Base-by-base conservation (phyloP, 129 eudicot genomes). In the Scalesia atractyloides region DNA sequence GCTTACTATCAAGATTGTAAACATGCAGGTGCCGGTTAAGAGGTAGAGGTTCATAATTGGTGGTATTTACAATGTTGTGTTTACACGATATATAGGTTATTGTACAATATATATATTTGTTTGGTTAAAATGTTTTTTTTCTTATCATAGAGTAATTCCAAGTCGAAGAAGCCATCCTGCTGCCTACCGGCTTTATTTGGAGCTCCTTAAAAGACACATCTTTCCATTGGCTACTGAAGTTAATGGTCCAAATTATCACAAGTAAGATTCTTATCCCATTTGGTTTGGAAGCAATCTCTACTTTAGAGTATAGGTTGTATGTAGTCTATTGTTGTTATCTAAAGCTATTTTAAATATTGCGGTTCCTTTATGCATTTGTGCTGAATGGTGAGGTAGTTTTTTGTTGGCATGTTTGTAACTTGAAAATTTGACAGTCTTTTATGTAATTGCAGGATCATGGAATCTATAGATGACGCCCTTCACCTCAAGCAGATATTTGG, bases 131-230 rank as follows among this genome's bases (percentile, higher is more conserved):
- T 63, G 61, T 56, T 64, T 54, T 60, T 44, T 30, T 30, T 64
- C 22, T 79, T 63, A 37, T 68, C 44, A 64, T 84, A 94, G 98
- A 77, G 93, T 86, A 33, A 80, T 90, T 53, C 98, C 96, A 36
- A 60, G 80, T 75, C 88, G 98, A 52, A 87, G 82, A 72, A 77
- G 73, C 70, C 87, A 88, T 47, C 97, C 97, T 56, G 93, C 84
- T 24, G 97, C 97, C 7, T 88, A 90, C 84, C 84, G 98, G 82
- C 89, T 94, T 57, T 94, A 87, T 73, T 67, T 94, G 85, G 98
- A 90, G 81, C 91, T 94, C 52, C 82, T 90, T 19, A 94, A 76
- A 66, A 88, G 97, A 83, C 90, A 90, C 75, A 82, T 84, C 30
- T 90, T 91, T 76, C 87, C 87, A 13, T 81, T 90, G 79, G 84